Evolutionary conservation across 495 filamentous ascomycete genomes (phyloP).

Genomic region (Entonaema liquescens): DNA sequence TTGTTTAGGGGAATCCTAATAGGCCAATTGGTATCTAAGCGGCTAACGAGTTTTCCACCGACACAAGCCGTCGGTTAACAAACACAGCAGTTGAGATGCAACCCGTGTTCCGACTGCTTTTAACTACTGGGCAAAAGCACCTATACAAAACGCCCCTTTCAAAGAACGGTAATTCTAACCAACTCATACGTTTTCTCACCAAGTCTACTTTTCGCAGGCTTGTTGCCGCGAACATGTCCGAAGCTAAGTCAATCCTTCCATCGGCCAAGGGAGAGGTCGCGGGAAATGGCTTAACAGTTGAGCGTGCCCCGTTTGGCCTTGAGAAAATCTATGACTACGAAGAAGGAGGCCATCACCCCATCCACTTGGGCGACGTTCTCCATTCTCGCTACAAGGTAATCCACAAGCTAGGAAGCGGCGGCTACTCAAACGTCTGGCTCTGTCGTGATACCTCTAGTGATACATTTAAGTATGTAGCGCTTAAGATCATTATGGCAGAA

Average conservation of each 20-base stretch:
- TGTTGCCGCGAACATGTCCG: neutral
- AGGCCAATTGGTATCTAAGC: too few relatives aligned
- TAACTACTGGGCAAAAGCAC: too few relatives aligned
- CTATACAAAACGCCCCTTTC: neutral
- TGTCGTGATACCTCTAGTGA: constrained; percentile 38
- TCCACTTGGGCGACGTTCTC: constrained; percentile 50
- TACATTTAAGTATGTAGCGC: constrained; percentile 36
- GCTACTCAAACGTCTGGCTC: constrained; percentile 51
- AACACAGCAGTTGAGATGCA: too few relatives aligned
- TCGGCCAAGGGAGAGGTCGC: neutral
- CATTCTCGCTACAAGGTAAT: constrained; percentile 49
- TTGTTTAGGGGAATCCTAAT: too few relatives aligned
- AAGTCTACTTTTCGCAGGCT: neutral
- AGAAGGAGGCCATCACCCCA: constrained; percentile 49
- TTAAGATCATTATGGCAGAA: constrained; percentile 48
- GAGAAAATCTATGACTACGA: constrained; percentile 44
- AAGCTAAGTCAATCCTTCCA: neutral
- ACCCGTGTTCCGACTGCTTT: too few relatives aligned
- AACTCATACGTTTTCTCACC: neutral
- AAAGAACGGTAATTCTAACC: neutral
- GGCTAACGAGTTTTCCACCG: too few relatives aligned
- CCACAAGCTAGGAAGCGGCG: constrained; percentile 53
- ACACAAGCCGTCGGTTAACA: too few relatives aligned
- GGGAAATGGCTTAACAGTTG: neutral
- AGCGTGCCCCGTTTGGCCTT: constrained; percentile 9